Percentiles rank a stretch among this genome's conserved stretches.
Conservation (phyloP, 2,329 filamentous ascomycete species). For the Aspergillus pseudoterreus region DNA sequence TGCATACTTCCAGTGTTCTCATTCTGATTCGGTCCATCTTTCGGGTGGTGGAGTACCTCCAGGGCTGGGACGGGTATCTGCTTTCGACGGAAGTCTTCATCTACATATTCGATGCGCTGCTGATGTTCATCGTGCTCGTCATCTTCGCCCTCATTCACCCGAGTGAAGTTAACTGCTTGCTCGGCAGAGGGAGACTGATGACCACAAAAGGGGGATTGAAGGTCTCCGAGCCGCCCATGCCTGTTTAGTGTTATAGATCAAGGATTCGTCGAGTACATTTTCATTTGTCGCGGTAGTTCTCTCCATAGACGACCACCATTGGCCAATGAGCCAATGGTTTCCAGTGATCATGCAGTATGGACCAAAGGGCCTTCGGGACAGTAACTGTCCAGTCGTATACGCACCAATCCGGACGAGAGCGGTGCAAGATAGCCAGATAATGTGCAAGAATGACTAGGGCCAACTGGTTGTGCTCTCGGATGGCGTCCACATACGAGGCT, state of each 20-base stretch:
- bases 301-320: constrained; percentile 28
- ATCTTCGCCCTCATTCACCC: constrained; percentile 21
- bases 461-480: constrained; percentile 35
- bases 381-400: constrained; percentile 62
- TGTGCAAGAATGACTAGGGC: constrained; percentile 58
- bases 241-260: constrained; percentile 5
- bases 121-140: constrained; percentile 25
- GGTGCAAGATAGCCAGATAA: constrained; percentile 58
- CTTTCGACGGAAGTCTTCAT: constrained; percentile 26
- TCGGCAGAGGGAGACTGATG: constrained; percentile 15
- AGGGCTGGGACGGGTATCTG: constrained; percentile 24
- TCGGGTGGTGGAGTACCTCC: constrained; percentile 26
- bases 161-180: constrained; percentile 21
- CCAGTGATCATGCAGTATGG: constrained; percentile 28
- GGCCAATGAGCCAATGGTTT: constrained; percentile 27
- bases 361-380: constrained; percentile 60
- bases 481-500: constrained; percentile 31
- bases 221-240: constrained; percentile 8
- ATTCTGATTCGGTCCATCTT: constrained; percentile 28
- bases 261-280: neutral
- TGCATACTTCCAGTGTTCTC: constrained; percentile 20
- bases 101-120: constrained; percentile 28
- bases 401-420: constrained; percentile 62
- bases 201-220: constrained; percentile 16
- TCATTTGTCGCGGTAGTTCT: constrained; percentile 12